Conservation (phyloP, 2,329 filamentous ascomycete genomes). For the Passalora sequoiae region DNA sequence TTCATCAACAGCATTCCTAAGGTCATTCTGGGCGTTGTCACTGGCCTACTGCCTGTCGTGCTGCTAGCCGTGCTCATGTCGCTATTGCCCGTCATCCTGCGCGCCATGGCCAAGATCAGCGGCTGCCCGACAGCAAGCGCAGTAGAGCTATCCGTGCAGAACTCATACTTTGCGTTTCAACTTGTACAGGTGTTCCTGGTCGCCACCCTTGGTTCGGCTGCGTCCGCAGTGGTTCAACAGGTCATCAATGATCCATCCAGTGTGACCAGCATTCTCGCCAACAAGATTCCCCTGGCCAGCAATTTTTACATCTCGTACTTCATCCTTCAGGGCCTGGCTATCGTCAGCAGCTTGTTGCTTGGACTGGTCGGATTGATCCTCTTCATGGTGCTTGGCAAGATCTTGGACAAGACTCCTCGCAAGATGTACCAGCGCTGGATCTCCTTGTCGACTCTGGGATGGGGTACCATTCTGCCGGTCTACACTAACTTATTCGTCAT, state of each 20-base stretch:
- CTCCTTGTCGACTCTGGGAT: slow-evolving; percentile 65
- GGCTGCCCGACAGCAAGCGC: slow-evolving; percentile 75
- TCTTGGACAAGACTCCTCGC: slow-evolving; percentile 72
- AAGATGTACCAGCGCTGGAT: slow-evolving; percentile 76
- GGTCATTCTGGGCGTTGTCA: slow-evolving; percentile 63
- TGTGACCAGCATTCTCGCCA: slow-evolving; percentile 29
- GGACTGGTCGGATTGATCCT: slow-evolving; percentile 70
- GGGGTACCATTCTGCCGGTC: slow-evolving; percentile 77
- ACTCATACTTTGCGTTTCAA: slow-evolving; percentile 85
- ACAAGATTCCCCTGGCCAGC: slow-evolving; percentile 65
- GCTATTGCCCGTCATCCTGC: slow-evolving; percentile 74
- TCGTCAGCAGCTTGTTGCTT: slow-evolving; percentile 68
- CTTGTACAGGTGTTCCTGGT: slow-evolving; percentile 89
- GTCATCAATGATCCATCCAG: slow-evolving; percentile 52
- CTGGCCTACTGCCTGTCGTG: slow-evolving; percentile 60
- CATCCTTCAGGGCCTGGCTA: slow-evolving; percentile 79
- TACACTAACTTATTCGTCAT: slow-evolving; percentile 68
- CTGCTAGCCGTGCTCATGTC: slow-evolving; percentile 79
- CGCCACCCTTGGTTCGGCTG: slow-evolving; percentile 74
- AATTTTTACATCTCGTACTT: slow-evolving; percentile 98
- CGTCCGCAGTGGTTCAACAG: slow-evolving; percentile 59
- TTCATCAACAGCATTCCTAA: slow-evolving; percentile 70
- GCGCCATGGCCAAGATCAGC: slow-evolving; percentile 70
- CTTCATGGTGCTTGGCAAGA: slow-evolving; percentile 67
- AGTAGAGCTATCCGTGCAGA: slow-evolving; percentile 84